A percentile compares a stretch with the other conserved stretches of the same genome.
phyloP scores from a whole-genome alignment of 192 early-diverging fungal genomes.

The Backusella tarrabulga region DNA sequence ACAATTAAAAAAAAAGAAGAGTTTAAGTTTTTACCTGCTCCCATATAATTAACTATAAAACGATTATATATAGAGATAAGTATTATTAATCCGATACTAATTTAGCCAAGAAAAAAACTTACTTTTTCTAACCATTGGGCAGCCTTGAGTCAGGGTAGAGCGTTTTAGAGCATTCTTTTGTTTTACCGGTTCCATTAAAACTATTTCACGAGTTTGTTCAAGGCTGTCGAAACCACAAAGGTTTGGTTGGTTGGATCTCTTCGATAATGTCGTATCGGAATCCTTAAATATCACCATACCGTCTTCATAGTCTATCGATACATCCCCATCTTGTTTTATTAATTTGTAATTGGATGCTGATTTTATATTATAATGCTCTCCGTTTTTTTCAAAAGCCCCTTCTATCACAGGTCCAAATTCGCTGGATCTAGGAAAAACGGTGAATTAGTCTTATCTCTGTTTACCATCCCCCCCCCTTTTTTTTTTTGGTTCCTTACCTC shows the following conservation, averaged over 20 bases:
- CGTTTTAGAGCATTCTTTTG: not conserved
- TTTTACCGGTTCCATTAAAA: not conserved
- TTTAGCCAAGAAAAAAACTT: not conserved
- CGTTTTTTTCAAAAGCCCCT: constrained; percentile 52
- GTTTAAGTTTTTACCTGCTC: constrained; percentile 28
- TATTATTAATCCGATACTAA: not conserved
- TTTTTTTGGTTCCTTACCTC: not conserved
- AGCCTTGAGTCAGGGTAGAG: not conserved
- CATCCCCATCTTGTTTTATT: constrained; percentile 50
- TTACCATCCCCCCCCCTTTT: not conserved
- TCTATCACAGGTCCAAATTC: constrained; percentile 42
- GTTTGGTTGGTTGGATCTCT: not conserved
- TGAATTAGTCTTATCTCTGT: not conserved
- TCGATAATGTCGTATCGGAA: constrained; percentile 7
- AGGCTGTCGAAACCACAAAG: constrained; percentile 25
- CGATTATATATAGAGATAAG: not conserved
- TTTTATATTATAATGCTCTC: constrained; percentile 57
- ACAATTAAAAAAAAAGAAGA: not conserved
- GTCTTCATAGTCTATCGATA: constrained; percentile 4
- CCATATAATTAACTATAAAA: constrained; percentile 34
- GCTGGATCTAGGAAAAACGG: constrained; percentile 7
- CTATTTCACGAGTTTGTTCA: not conserved
- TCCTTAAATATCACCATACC: constrained; percentile 25
- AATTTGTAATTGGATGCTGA: constrained; percentile 46
- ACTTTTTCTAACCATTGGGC: constrained; percentile 16